Percentiles rank a stretch among this genome's conserved stretches.
Conservation (phyloP, 805 yeast genomes). For the Spathaspora arborariae region DNA sequence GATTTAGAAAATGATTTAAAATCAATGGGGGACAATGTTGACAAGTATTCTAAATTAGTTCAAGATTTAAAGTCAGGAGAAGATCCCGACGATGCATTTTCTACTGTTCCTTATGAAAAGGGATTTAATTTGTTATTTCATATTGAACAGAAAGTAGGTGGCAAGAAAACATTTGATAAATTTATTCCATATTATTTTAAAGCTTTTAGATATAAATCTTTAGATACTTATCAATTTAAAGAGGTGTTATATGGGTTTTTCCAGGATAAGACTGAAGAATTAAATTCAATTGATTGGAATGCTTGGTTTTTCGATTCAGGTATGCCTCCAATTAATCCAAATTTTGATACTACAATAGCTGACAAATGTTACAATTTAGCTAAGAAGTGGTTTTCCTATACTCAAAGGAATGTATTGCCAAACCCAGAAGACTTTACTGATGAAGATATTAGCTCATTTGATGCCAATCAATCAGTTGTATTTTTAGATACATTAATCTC, state of each 20-base stretch:
- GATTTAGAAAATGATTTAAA: slow-evolving; percentile 66
- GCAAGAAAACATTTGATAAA: slow-evolving; percentile 63
- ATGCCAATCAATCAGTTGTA: slow-evolving; percentile 74
- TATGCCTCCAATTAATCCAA: slow-evolving; percentile 77
- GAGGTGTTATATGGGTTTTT: slow-evolving; percentile 71
- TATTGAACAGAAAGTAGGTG: slow-evolving; percentile 69
- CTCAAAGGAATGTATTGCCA: slow-evolving; percentile 17
- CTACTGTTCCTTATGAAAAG: slow-evolving; percentile 86
- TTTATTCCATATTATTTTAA: slow-evolving; percentile 76
- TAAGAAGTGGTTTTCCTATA: slow-evolving; percentile 53
- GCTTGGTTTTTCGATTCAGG: slow-evolving; percentile 81
- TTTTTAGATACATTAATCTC: slow-evolving; percentile 67
- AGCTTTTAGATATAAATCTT: slow-evolving; percentile 62
- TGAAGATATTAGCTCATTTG: slow-evolving; percentile 53
- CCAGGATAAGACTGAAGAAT: slow-evolving; percentile 41
- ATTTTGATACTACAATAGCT: slow-evolving; percentile 74
- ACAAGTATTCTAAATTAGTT: slow-evolving; percentile 58
- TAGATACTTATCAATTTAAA: slow-evolving; percentile 78
- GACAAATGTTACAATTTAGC: slow-evolving; percentile 69
- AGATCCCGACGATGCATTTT: slow-evolving; percentile 89
- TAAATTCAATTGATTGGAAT: slow-evolving; percentile 79
- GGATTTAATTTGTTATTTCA: slow-evolving; percentile 78
- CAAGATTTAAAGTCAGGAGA: slow-evolving; percentile 64
- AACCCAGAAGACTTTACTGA: slow-evolving; percentile 31
- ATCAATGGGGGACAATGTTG: slow-evolving; percentile 54